Evolutionary conservation across 1,284 basidiomycete species (phyloP), one percentile per base, ranked within the genome.

Genomic region (Somion occarium): DNA sequence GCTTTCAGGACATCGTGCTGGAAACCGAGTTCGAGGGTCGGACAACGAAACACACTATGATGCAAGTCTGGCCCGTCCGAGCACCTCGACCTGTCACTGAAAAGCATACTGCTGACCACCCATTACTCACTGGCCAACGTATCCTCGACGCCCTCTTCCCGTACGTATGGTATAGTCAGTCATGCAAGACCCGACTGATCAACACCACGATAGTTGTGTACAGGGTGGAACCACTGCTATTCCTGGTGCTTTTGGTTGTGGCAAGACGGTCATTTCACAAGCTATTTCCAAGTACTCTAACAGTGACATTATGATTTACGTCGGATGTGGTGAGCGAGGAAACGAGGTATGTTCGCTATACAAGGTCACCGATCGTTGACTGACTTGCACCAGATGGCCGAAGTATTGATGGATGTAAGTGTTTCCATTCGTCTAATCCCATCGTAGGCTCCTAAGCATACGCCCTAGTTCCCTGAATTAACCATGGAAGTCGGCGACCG

Each of bases 151-250:
- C 96, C 12, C 78, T 99, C 53, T 99, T 99, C 82, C 97, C 97
- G 76, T 91, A 63, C 48, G 84, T 73, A n/a, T 48, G 15, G 57
- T 4, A 25, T 24, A 19, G 20, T 25, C 5, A 9, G 45, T 23
- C 15, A 26, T 38, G 50, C 18, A 50, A 24, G 34, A 15, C 15
- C 30, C 15, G 34, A 13, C 27, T 50, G 50, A 53, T 49, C n/a
- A 27, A 49, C n/a, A 25, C 53, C 1, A n/a, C n/a, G n/a, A n/a
- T 61, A 89, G 88, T 23, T 96, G 93, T 70, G 95, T 99, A 2
- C 97, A 99, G 75, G 97, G 97, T 61, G 97, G 97, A 54, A 99
- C 97, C 7, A 99, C 97, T 5, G 94, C 96, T 56, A 99, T 99
- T 69, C 97, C 97, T 25, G 97, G 97, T 61, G 97, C 97, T 61